phyloP scores from a whole-genome alignment of 495 filamentous ascomycete genomes.

The Penicillium robsamsonii region DNA sequence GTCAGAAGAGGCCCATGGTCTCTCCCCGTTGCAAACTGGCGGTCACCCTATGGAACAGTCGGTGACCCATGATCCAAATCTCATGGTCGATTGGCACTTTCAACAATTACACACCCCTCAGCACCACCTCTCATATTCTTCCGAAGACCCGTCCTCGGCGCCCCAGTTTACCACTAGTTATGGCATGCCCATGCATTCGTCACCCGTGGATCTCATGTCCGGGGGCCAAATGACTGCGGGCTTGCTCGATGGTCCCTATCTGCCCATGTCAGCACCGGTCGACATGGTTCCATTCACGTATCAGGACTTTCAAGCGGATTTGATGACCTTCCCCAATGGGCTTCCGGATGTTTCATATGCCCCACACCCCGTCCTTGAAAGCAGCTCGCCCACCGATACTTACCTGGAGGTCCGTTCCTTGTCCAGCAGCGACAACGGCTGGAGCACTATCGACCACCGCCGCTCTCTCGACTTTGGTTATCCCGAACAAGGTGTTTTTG shows the following conservation, averaged over 20 bases:
- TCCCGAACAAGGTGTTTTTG: slow-evolving; percentile 61
- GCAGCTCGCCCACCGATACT: slow-evolving; percentile 78
- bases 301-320: slow-evolving; percentile 66
- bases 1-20: slow-evolving; percentile 39
- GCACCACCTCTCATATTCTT: slow-evolving; percentile 42
- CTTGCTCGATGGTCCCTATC: slow-evolving; percentile 64
- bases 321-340: slow-evolving; percentile 54
- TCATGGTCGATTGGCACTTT: slow-evolving; percentile 53
- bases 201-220: slow-evolving; percentile 70
- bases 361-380: slow-evolving; percentile 52
- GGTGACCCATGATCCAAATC: slow-evolving; percentile 42
- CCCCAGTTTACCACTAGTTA: slow-evolving; percentile 49
- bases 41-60: slow-evolving; percentile 47
- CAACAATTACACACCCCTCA: slow-evolving; percentile 46
- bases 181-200: slow-evolving; percentile 52
- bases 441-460: slow-evolving; percentile 68
- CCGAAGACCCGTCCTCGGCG: slow-evolving; percentile 50
- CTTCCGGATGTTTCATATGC: slow-evolving; percentile 54
- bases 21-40: slow-evolving; percentile 49
- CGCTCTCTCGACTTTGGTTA: slow-evolving; percentile 53
- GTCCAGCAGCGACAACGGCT: slow-evolving; percentile 81
- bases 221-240: slow-evolving; percentile 59
- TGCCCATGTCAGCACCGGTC: slow-evolving; percentile 63
- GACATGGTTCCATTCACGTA: slow-evolving; percentile 70
- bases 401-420: slow-evolving; percentile 81